Base-by-base conservation (phyloP, 495 filamentous ascomycete species). In the Penicillium cinerascens region DNA sequence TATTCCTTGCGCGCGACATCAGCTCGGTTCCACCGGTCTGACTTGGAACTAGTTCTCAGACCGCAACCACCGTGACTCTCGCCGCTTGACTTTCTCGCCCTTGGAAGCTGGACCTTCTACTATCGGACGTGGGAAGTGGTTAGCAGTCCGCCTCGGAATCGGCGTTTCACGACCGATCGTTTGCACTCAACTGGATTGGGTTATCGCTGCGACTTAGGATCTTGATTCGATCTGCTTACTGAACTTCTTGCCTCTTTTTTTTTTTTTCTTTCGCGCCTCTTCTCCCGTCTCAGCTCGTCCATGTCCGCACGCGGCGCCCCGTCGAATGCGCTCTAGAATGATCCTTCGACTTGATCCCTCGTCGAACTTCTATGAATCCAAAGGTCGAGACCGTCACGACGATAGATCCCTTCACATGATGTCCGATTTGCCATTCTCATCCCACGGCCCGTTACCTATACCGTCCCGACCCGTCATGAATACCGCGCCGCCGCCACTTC, bases 401-500 rank as follows among this genome's bases (percentile, higher is more conserved):
- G 55, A 51, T 29, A 51, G 38, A 47, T 55, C 49, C 22, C 25
- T 59, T 37, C 56, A 61, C 51, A 60, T 56, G 33, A 69, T 72
- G 64, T 47, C 71, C 46, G 58, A 63, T 13, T 61, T 61, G 26
- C 60, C 70, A 13, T 74, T 66, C 55, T 63, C 73, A 47, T 66
- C 69, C 21, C 65, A 65, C 49, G 71, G 71, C 35, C 78, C 84
- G 39, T 75, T 86, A 79, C 68, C 81, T n/a, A 84, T 87, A 49
- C 70, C 66, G 43, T 64, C 78, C 62, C 54, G 73, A 72, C 54
- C 75, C 44, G 68, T 61, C 47, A 71, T 68, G 44, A 64, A 78
- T 37, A 68, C 64, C 47, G 72, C 71, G 37, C 84, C 84, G 38
- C 84, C 84, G 47, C 82, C 84, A 51, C 71, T 87, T 54, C 84